Percentiles rank a stretch among this genome's conserved stretches.
Conservation (phyloP, 257 asterid genomes). For the Solanum commersonii region DNA sequence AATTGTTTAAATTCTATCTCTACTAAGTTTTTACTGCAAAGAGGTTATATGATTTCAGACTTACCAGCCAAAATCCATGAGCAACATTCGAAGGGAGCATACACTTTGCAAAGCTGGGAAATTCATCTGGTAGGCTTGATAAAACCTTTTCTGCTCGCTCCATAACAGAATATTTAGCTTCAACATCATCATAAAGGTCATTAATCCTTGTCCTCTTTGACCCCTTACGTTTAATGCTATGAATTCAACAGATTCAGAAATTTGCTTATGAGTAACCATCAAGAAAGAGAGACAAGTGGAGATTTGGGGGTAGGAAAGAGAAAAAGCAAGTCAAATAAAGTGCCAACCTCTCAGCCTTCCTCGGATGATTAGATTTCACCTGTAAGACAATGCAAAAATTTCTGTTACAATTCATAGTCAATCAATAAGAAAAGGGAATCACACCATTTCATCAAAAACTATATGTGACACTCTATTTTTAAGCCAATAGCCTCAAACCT, state of each 20-base stretch:
- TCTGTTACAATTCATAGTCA: neutral
- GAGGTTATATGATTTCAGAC: neutral
- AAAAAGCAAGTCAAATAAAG: neutral
- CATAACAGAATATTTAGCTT: slow-evolving; percentile 46
- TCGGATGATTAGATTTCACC: slow-evolving; percentile 29
- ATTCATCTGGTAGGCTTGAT: slow-evolving; percentile 24
- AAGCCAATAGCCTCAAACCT: neutral
- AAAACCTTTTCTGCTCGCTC: slow-evolving; percentile 58
- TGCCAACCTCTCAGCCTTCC: slow-evolving; percentile 29
- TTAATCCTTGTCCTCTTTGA: slow-evolving; percentile 19
- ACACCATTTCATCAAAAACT: neutral
- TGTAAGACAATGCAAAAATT: slow-evolving; percentile 21
- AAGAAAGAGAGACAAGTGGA: neutral
- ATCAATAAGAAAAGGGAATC: neutral
- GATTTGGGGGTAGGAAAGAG: neutral
- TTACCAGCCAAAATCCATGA: slow-evolving; percentile 93
- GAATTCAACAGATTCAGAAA: slow-evolving; percentile 1
- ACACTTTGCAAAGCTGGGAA: slow-evolving; percentile 57
- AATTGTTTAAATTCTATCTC: neutral
- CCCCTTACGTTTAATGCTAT: slow-evolving; percentile 25
- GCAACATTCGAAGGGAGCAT: slow-evolving; percentile 95
- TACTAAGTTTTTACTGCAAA: neutral
- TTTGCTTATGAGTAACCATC: neutral
- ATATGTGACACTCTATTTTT: neutral
- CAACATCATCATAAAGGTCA: slow-evolving; percentile 53